Conservation (phyloP, 345 rosid genomes). For the Gossypium ekmanianum region DNA sequence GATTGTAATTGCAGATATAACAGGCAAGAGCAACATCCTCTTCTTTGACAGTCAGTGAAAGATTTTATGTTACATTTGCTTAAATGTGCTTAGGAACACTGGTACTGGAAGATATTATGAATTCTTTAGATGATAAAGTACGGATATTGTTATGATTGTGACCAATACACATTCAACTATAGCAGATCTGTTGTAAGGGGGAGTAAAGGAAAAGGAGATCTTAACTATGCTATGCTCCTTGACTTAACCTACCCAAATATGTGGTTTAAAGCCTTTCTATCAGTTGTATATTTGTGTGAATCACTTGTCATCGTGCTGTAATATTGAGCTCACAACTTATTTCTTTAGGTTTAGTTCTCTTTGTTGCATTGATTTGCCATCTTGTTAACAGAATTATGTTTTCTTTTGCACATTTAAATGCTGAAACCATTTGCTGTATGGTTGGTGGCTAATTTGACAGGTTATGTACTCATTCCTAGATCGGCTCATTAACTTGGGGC, state of each 20-base stretch:
- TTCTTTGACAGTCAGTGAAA: neutral
- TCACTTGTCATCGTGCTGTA: neutral
- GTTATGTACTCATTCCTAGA: conserved; percentile 88
- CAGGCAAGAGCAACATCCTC: neutral
- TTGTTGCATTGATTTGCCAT: neutral
- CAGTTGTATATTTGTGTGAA: neutral
- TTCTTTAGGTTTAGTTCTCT: neutral
- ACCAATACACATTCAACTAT: neutral
- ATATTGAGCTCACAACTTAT: neutral
- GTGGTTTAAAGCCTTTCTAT: neutral
- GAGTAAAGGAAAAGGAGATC: neutral
- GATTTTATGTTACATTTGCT: neutral
- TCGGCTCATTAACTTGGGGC: conserved; percentile 84
- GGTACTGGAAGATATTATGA: neutral
- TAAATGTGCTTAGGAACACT: neutral
- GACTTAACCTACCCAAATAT: neutral
- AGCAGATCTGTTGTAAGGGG: neutral
- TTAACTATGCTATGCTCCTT: neutral
- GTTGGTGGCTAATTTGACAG: conserved; percentile 34
- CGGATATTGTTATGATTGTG: neutral
- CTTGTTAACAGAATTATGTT: neutral
- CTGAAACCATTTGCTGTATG: neutral
- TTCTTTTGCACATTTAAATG: neutral
- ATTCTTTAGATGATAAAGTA: neutral
- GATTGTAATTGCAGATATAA: neutral